phyloP scores from a whole-genome alignment of 164 flowering plant genomes.

The Annona cherimola region DNA sequence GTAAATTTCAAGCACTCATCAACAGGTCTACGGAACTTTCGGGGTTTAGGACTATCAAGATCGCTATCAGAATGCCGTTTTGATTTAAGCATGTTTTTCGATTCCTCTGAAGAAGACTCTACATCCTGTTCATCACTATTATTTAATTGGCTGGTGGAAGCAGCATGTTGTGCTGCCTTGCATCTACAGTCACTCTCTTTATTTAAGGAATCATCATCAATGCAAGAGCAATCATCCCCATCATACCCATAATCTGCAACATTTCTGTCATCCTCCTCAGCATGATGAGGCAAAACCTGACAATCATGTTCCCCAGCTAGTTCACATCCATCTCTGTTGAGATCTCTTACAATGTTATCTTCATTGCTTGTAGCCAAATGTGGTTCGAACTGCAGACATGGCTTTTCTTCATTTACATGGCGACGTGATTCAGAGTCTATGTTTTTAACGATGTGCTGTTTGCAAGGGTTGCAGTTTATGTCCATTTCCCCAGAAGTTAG shows the following conservation, averaged over 20 bases:
- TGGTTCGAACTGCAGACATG: conserved; percentile 3
- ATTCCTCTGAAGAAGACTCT: conserved; percentile 30
- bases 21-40: conserved; percentile 55
- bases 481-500: conserved; percentile 22
- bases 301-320: conserved; percentile 23
- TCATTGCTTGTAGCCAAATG: conserved; percentile 23
- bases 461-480: conserved; percentile 28
- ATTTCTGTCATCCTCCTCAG: conserved; percentile 22
- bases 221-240: conserved; percentile 29
- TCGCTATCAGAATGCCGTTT: conserved; percentile 71
- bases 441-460: conserved; percentile 7
- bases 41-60: conserved; percentile 80
- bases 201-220: conserved; percentile 15
- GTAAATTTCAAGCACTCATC: conserved; percentile 37
- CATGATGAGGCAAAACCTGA: conserved; percentile 16
- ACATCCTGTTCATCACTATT: conserved; percentile 23
- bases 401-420: conserved; percentile 4
- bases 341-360: conserved; percentile 23
- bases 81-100: conserved; percentile 28
- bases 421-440: conserved; percentile 20
- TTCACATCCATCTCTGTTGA: conserved; percentile 19
- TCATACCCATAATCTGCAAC: conserved; percentile 10
- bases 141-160: conserved; percentile 16
- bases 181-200: conserved; percentile 22
- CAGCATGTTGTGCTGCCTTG: conserved; percentile 17